Conservation (phyloP, 768 basidiomycete species). For the Pulveroboletus sp. region DNA sequence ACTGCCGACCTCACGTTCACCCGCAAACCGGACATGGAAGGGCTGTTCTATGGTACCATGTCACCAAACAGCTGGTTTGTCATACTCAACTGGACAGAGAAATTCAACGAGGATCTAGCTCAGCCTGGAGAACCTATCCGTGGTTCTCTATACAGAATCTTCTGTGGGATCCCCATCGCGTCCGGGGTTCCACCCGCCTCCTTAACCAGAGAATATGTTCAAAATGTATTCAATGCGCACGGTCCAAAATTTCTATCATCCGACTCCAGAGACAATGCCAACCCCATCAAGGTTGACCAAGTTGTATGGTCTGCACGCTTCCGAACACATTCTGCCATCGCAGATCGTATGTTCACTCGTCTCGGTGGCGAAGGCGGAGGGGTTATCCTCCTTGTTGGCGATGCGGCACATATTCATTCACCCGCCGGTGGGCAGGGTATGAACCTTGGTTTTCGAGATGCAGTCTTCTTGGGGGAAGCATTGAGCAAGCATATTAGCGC, state of each 20-base stretch:
- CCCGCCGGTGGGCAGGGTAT: constrained; percentile 54
- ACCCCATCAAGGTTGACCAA: constrained; percentile 30
- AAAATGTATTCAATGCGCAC: constrained; percentile 37
- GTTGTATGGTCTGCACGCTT: constrained; percentile 44
- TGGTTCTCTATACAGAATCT: constrained; percentile 35
- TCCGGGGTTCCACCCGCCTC: constrained; percentile 33
- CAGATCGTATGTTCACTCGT: constrained; percentile 35
- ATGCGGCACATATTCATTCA: constrained; percentile 49
- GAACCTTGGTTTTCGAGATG: constrained; percentile 51
- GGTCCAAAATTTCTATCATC: constrained; percentile 34
- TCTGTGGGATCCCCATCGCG: constrained; percentile 34
- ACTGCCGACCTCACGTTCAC: constrained; percentile 40
- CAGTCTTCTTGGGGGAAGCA: constrained; percentile 41
- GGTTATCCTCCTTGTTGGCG: constrained; percentile 32
- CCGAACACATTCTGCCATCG: constrained; percentile 41
- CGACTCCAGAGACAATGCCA: constrained; percentile 32
- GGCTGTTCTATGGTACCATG: constrained; percentile 20
- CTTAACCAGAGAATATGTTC: constrained; percentile 39
- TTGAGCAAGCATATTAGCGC: constrained; percentile 33
- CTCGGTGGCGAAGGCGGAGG: constrained; percentile 16
- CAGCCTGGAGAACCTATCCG: constrained; percentile 1
- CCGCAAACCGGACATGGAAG: neutral
- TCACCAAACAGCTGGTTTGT: constrained; percentile 34
- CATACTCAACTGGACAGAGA: constrained; percentile 32
- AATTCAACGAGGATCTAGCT: constrained; percentile 19